phyloP scores from a whole-genome alignment of 768 basidiomycete species.

The Dacryopinax spathularia region DNA sequence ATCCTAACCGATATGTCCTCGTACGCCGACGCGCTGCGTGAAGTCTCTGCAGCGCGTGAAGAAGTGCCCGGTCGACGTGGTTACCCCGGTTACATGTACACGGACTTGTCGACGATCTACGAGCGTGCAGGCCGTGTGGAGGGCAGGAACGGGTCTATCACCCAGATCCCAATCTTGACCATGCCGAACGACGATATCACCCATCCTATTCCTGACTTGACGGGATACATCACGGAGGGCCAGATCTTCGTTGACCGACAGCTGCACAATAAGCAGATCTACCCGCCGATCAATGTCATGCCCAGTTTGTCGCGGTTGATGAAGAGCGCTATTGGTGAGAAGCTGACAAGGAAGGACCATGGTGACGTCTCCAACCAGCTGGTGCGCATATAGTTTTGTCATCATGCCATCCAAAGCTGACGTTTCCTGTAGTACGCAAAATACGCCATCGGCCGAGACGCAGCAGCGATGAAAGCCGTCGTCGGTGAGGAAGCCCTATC shows the following conservation, averaged over 20 bases:
- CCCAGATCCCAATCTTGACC: slow-evolving; percentile 97
- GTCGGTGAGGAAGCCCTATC: slow-evolving; percentile 97
- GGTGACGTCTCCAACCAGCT: slow-evolving; percentile 98
- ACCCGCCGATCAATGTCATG: slow-evolving; percentile 97
- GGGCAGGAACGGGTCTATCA: slow-evolving; percentile 97
- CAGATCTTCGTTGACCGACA: slow-evolving; percentile 98
- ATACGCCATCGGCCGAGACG: slow-evolving; percentile 95
- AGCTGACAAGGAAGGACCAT: slow-evolving; percentile 94
- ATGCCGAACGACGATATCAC: slow-evolving; percentile 99
- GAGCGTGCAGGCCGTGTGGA: slow-evolving; percentile 97
- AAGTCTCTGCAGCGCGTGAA: slow-evolving; percentile 96
- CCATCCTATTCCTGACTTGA: slow-evolving; percentile 99
- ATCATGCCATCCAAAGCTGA: slow-evolving; percentile 10
- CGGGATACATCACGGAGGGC: slow-evolving; percentile 98
- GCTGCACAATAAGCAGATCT: slow-evolving; percentile 91
- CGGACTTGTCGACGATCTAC: slow-evolving; percentile 97
- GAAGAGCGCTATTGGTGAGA: slow-evolving; percentile 99
- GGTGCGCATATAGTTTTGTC: slow-evolving; percentile 34
- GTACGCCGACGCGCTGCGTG: slow-evolving; percentile 91
- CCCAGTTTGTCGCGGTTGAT: slow-evolving; percentile 97
- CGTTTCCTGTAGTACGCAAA: slow-evolving; percentile 63
- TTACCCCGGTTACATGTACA: slow-evolving; percentile 95
- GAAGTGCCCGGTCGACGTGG: slow-evolving; percentile 99
- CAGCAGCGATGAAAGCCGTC: slow-evolving; percentile 97
- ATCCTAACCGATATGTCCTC: slow-evolving; percentile 99